Evolutionary conservation across 208 protist species (phyloP).

Genomic region (Leishmania turanica): DNA sequence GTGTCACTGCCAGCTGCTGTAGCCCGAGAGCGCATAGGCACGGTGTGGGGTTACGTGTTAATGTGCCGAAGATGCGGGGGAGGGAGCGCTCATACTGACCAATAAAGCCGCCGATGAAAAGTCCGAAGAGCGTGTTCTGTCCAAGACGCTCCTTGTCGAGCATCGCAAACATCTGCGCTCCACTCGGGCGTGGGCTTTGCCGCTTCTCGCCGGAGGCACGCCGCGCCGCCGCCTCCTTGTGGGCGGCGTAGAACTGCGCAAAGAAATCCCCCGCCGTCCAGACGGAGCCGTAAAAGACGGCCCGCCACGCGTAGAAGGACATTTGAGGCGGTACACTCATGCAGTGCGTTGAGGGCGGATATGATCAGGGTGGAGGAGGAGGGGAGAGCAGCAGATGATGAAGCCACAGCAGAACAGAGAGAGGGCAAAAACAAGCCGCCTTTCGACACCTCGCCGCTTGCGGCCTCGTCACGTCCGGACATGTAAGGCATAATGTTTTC

Average conservation of each 20-base stretch:
- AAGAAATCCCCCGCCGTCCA: conserved; percentile 71
- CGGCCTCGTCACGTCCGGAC: not conserved
- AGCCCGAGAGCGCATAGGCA: conserved; percentile 50
- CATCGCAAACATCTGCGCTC: conserved; percentile 53
- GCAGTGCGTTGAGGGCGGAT: not conserved
- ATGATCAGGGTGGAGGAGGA: not conserved
- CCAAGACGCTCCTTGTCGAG: conserved; percentile 59
- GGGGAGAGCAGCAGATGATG: not conserved
- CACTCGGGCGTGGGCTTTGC: conserved; percentile 32
- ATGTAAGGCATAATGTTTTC: not conserved
- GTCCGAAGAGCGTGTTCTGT: conserved; percentile 53
- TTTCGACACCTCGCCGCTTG: not conserved
- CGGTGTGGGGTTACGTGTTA: conserved; percentile 35
- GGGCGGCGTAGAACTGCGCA: conserved; percentile 72
- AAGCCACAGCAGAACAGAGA: not conserved
- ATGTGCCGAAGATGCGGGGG: conserved; percentile 40
- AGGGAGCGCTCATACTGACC: conserved; percentile 33
- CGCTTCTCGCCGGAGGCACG: conserved; percentile 44
- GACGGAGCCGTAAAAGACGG: conserved; percentile 29
- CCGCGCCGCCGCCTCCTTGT: conserved; percentile 49
- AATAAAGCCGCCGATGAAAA: conserved; percentile 29
- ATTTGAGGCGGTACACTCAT: conserved; percentile 5
- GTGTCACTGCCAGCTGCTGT: conserved; percentile 76
- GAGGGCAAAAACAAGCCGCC: not conserved
- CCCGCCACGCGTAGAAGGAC: conserved; percentile 7